These are phyloP conservation scores for Neopestalotiopsis sp. DNA, from an alignment of 2,329 filamentous ascomycete species.

Conservation along the genomic window DNA sequence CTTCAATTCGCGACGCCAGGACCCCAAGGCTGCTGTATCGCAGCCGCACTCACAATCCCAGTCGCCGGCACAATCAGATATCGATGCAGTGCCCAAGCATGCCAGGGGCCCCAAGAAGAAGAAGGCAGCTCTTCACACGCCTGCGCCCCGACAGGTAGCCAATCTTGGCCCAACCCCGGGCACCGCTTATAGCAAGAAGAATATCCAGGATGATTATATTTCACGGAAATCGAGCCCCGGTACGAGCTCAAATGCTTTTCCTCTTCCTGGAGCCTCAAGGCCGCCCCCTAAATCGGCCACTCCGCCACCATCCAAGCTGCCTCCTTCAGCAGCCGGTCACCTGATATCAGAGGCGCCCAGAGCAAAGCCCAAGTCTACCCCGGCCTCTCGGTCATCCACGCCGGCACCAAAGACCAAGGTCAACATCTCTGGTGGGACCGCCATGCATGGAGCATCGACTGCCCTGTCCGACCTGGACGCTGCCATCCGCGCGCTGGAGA, in stretches of 20 bases:
- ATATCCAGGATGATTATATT: slow-evolving; percentile 75
- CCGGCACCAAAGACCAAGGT: slow-evolving; percentile 67
- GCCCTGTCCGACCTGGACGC: slow-evolving; percentile 74
- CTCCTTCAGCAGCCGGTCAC: slow-evolving; percentile 74
- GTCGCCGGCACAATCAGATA: slow-evolving; percentile 25
- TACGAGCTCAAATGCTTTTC: slow-evolving; percentile 41
- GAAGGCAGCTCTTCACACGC: slow-evolving; percentile 66
- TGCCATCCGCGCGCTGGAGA: slow-evolving; percentile 86
- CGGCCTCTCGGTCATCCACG: slow-evolving; percentile 57
- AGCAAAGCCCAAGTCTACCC: slow-evolving; percentile 60
- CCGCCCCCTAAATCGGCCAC: slow-evolving; percentile 57
- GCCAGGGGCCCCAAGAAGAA: slow-evolving; percentile 60
- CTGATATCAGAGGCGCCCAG: slow-evolving; percentile 80
- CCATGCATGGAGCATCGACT: slow-evolving; percentile 82
- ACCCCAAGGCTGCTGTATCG: slow-evolving; percentile 37
- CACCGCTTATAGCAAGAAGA: slow-evolving; percentile 75
- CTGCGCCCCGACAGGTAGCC: slow-evolving; percentile 65
- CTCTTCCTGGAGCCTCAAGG: slow-evolving; percentile 40
- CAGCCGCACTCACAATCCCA: slow-evolving; percentile 29
- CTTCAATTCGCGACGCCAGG: slow-evolving; percentile 72
- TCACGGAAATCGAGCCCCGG: slow-evolving; percentile 50
- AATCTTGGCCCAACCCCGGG: slow-evolving; percentile 69
- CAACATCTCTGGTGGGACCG: slow-evolving; percentile 75
- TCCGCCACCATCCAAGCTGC: slow-evolving; percentile 53
- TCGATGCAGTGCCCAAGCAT: slow-evolving; percentile 54